phyloP scores from a whole-genome alignment of 2,329 filamentous ascomycete species.

The Alternaria sp. region DNA sequence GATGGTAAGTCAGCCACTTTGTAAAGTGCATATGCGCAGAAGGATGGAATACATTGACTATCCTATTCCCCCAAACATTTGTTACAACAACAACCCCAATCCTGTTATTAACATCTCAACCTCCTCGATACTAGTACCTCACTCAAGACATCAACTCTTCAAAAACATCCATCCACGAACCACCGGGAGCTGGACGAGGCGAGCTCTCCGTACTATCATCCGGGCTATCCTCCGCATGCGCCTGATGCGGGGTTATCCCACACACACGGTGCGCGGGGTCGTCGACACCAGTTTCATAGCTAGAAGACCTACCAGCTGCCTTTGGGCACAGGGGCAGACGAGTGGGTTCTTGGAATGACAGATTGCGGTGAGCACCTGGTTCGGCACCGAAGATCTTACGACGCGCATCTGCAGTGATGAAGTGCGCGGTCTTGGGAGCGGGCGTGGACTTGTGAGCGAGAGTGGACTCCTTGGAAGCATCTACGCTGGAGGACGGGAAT shows the following conservation, averaged over 20 bases:
- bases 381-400: neutral
- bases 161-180: neutral
- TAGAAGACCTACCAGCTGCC: neutral
- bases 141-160: neutral
- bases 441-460: neutral
- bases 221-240: neutral
- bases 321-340: neutral
- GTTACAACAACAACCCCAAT: neutral
- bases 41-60: neutral
- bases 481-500: neutral
- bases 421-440: neutral
- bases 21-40: too few species aligned
- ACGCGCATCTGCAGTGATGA: rapidly evolving
- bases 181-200: neutral
- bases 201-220: too few species aligned
- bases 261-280: neutral
- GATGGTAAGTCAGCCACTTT: neutral
- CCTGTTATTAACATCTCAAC: neutral
- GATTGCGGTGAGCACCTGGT: neutral
- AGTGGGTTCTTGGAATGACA: neutral
- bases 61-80: too few species aligned
- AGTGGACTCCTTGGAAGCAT: neutral
- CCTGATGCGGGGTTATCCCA: neutral
- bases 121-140: neutral
- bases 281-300: neutral